Base-by-base conservation (phyloP, 2,329 filamentous ascomycete species). In the Rhynchosporium agropyri region DNA sequence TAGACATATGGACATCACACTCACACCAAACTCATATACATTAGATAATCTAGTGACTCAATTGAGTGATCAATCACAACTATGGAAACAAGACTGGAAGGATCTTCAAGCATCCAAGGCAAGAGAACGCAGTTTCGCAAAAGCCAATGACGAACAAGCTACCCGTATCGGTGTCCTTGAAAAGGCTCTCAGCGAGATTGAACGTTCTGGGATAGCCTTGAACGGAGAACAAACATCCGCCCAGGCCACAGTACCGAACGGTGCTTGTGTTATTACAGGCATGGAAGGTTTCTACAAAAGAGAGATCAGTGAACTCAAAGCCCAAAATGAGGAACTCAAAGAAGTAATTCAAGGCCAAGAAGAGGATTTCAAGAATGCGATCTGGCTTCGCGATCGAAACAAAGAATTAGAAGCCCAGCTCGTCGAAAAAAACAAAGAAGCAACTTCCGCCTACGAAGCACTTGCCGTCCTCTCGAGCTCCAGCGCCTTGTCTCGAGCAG, bases 311-410 rank as follows among this genome's bases (percentile, higher is more conserved):
- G 56, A 58, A 4, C 45, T 58, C 4, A 46, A 49, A 38, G 56
- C 33, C 12, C 56, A 58, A 15, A 60, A 60, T 38, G 58, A 60
- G n/a, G 58, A 60, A 28, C 42, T 60, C 4, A 51, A 28, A 31
- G 58, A 53, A 7, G 38, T 54, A 4, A 60, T 60, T 3, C 20
- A 36, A 20, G 36, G 33, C 8, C 48, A 60, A 13, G 58, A 60
- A 26, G 28, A 31, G 15, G 46, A 51, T 31, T 36, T 54, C 8
- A 36, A 46, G 26, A 53, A 43, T 3, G 31, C 48, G 7, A 38
- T 51, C 10, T 43, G 38, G 28, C 48, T 60, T 4, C 58, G 38
- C 6, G 33, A 53, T 15, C 48, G 48, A 9, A 60, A 53, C n/a
- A 26, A 36, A 38, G 2, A 33, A 3, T 29, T 60, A 15, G 58